A percentile compares a stretch with the other conserved stretches of the same genome.
These are phyloP conservation scores for Cyberlindnera subsufficiens DNA, from an alignment of 805 yeast genomes.

Conservation along the genomic window DNA sequence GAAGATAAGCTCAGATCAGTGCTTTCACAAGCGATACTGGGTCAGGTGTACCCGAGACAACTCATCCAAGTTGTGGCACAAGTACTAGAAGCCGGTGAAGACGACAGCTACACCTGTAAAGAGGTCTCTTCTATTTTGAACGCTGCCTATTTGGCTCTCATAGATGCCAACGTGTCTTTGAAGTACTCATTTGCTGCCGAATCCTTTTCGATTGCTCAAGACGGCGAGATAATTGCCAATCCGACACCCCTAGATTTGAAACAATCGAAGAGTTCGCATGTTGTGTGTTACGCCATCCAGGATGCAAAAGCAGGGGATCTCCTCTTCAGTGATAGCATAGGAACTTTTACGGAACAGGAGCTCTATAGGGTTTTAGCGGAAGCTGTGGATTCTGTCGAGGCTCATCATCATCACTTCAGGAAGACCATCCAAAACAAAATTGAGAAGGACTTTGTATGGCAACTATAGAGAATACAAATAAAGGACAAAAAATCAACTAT, in stretches of 20 bases:
- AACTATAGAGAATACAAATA: constrained; percentile 12
- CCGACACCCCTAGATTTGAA: constrained; percentile 44
- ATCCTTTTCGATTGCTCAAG: constrained; percentile 35
- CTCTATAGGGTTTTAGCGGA: constrained; percentile 46
- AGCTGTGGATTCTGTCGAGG: constrained; percentile 41
- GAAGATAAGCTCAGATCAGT: constrained; percentile 67
- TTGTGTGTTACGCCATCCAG: constrained; percentile 52
- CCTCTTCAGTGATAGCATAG: constrained; percentile 67
- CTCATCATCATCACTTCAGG: constrained; percentile 45
- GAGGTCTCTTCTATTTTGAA: constrained; percentile 41
- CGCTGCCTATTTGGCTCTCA: constrained; percentile 63
- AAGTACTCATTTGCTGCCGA: constrained; percentile 56
- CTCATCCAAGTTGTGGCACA: constrained; percentile 66
- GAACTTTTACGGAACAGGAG: constrained; percentile 55
- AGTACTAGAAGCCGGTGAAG: constrained; percentile 48
- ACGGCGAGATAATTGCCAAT: constrained; percentile 28
- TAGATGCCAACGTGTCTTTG: constrained; percentile 76
- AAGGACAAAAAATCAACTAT: not conserved
- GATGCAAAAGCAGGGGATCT: constrained; percentile 47
- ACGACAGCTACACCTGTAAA: constrained; percentile 22
- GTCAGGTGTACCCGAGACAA: constrained; percentile 73
- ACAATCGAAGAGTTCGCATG: constrained; percentile 53
- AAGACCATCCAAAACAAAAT: constrained; percentile 42
- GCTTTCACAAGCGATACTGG: constrained; percentile 52
- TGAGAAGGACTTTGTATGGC: constrained; percentile 56